Evolutionary conservation across 139 green algal species (phyloP).

Genomic region (Gonium pectorale): DNA sequence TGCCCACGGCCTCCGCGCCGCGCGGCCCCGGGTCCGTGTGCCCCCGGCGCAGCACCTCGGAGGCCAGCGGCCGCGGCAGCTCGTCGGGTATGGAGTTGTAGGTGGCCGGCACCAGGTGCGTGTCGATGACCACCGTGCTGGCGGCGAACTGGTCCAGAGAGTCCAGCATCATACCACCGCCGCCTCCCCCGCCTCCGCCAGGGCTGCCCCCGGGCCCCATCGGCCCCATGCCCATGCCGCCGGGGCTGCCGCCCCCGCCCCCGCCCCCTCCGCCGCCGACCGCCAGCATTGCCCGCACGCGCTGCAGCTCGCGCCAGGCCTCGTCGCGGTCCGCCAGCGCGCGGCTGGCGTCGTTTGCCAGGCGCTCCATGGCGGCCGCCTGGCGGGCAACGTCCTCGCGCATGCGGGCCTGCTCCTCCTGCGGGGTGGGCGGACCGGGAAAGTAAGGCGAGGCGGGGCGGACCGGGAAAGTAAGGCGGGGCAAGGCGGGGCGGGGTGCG

Average conservation of each 20-base stretch:
- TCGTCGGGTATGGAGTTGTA: conserved; percentile 30
- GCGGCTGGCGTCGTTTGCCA: conserved; percentile 23
- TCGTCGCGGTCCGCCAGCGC: conserved; percentile 32
- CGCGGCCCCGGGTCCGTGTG: conserved; percentile 19
- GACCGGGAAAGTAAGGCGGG: not conserved
- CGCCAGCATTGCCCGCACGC: not conserved
- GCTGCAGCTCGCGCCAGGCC: conserved; percentile 38
- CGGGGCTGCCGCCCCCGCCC: not conserved
- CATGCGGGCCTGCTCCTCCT: conserved; percentile 50
- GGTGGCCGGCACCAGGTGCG: conserved; percentile 23
- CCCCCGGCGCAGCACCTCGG: conserved; percentile 16
- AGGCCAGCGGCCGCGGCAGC: conserved; percentile 32
- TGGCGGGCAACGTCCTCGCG: conserved; percentile 48
- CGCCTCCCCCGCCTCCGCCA: not conserved
- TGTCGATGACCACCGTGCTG: conserved; percentile 22
- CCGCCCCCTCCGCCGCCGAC: not conserved
- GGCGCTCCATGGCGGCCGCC: conserved; percentile 34
- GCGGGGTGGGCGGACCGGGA: not conserved
- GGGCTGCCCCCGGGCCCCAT: not conserved
- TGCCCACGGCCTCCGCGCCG: not conserved
- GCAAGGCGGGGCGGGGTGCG: not conserved
- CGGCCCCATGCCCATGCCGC: no score
- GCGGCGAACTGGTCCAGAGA: not conserved
- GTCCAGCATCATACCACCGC: not conserved
- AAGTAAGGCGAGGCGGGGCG: not conserved